Percentiles rank a stretch among this genome's conserved stretches.
These are phyloP conservation scores for Cladorrhinum sp. DNA, from an alignment of 2,329 filamentous ascomycete species.

Conservation along the genomic window DNA sequence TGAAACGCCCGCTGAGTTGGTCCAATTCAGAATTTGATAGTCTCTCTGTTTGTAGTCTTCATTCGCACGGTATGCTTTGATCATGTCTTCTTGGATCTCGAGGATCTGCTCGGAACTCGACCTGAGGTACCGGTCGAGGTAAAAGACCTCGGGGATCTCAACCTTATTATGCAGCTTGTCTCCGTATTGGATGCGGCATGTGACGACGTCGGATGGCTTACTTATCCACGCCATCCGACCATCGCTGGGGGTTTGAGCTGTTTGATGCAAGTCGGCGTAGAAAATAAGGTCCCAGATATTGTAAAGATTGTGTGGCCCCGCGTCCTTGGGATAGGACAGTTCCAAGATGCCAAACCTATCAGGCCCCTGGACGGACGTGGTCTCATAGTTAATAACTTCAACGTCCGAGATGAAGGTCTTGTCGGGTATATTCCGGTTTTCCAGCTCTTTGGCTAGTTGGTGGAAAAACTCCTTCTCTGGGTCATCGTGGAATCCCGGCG, in stretches of 20 bases:
- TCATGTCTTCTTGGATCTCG: slow-evolving; percentile 18
- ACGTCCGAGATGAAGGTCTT: slow-evolving; percentile 13
- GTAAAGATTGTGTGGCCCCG: slow-evolving; percentile 19
- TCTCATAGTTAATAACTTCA: slow-evolving; percentile 12
- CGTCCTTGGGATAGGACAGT: slow-evolving; percentile 13
- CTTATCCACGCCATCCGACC: slow-evolving; percentile 21
- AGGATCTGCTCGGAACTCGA: background rate
- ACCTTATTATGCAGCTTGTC: slow-evolving; percentile 16
- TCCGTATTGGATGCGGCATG: slow-evolving; percentile 18
- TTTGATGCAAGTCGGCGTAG: slow-evolving; percentile 16
- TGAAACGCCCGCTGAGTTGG: slow-evolving; percentile 16
- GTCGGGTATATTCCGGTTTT: background rate
- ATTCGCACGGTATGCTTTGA: slow-evolving; percentile 8
- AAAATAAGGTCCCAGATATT: slow-evolving; percentile 24
- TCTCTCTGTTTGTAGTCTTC: background rate
- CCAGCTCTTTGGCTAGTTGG: slow-evolving; percentile 32
- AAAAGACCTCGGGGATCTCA: slow-evolving; percentile 27
- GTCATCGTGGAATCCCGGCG: slow-evolving; percentile 30
- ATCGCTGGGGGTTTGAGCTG: slow-evolving; percentile 13
- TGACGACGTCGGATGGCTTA: slow-evolving; percentile 22
- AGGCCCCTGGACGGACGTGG: background rate
- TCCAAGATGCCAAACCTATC: slow-evolving; percentile 22
- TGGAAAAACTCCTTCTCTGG: slow-evolving; percentile 46
- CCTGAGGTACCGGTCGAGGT: slow-evolving; percentile 25
- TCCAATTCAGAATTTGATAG: slow-evolving; percentile 4